A percentile compares a stretch with the other conserved stretches of the same genome.
phyloP scores from a whole-genome alignment of 2,329 filamentous ascomycete genomes.

The Davidsoniella eucalypti region DNA sequence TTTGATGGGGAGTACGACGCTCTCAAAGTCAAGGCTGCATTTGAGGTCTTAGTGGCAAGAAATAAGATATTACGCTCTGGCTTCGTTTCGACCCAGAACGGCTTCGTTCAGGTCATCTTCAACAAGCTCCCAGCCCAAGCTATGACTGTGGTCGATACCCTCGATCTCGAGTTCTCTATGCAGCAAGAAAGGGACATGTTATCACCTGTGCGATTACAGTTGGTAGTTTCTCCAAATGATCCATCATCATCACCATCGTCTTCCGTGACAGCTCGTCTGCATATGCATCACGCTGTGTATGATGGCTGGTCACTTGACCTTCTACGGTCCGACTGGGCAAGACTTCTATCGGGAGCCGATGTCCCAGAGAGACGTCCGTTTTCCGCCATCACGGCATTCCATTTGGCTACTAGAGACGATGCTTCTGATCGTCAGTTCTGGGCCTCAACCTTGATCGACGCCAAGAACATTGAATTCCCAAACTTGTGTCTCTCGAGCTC shows the following conservation, averaged over 20 bases:
- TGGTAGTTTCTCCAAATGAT: neutral
- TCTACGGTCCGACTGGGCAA: constrained; percentile 48
- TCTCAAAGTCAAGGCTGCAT: constrained; percentile 21
- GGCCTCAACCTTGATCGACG: neutral
- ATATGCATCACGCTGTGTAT: constrained; percentile 71
- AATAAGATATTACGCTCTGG: constrained; percentile 62
- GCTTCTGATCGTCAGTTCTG: constrained; percentile 1
- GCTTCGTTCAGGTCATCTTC: constrained; percentile 51
- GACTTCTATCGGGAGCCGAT: constrained; percentile 23
- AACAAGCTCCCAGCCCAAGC: neutral
- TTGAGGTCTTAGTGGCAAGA: constrained; percentile 30
- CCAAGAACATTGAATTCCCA: too few species aligned
- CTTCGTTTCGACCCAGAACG: constrained; percentile 40
- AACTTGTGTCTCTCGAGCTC: too few species aligned
- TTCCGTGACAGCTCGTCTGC: constrained; percentile 25
- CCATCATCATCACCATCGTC: too few species aligned
- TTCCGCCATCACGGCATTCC: constrained; percentile 37
- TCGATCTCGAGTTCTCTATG: neutral
- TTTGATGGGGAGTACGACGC: constrained; percentile 20
- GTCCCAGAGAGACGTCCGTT: constrained; percentile 39
- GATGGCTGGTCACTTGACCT: constrained; percentile 88
- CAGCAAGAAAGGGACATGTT: neutral
- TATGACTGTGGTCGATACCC: neutral
- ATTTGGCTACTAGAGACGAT: neutral
- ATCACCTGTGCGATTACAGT: neutral